These are phyloP conservation scores for Clavariopsis aquatica DNA, from an alignment of 495 filamentous ascomycete species.

Conservation along the genomic window DNA sequence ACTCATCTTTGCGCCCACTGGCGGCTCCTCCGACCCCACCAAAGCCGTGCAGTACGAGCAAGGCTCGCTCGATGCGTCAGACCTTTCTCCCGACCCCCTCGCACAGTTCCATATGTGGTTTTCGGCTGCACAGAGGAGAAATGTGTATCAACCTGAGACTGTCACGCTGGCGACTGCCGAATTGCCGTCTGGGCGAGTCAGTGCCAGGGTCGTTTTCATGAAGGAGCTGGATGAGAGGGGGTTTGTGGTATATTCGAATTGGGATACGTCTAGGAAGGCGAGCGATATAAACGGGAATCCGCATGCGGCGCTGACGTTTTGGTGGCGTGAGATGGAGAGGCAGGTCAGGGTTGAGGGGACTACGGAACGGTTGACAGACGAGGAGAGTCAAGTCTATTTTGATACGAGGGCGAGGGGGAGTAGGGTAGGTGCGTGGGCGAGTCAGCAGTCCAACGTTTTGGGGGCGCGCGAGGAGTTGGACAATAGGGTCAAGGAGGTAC, in stretches of 20 bases:
- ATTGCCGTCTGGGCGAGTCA: constrained; percentile 83
- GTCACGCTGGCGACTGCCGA: constrained; percentile 78
- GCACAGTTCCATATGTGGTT: constrained; percentile 89
- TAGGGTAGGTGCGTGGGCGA: constrained; percentile 91
- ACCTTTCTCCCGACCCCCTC: constrained; percentile 62
- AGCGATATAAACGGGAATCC: constrained; percentile 65
- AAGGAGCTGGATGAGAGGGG: constrained; percentile 74
- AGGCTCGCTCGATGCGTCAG: constrained; percentile 53
- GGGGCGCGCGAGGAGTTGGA: constrained; percentile 65
- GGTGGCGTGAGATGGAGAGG: constrained; percentile 73
- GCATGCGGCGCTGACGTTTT: constrained; percentile 72
- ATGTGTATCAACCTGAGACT: constrained; percentile 72
- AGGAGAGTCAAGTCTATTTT: constrained; percentile 86
- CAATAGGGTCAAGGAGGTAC: constrained; percentile 66
- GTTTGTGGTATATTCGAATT: constrained; percentile 93
- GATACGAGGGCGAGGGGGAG: constrained; percentile 76
- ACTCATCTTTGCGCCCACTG: constrained; percentile 45
- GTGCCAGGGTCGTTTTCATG: constrained; percentile 83
- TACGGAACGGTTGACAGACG: constrained; percentile 63
- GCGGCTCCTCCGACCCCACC: constrained; percentile 44
- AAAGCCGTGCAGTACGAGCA: constrained; percentile 66
- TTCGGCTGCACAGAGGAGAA: constrained; percentile 60
- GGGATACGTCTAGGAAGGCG: constrained; percentile 73
- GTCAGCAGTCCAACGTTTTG: constrained; percentile 77
- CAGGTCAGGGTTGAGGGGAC: constrained; percentile 83